Evolutionary conservation across 345 rosid species (phyloP).

Genomic region (Eucalyptus rudis): DNA sequence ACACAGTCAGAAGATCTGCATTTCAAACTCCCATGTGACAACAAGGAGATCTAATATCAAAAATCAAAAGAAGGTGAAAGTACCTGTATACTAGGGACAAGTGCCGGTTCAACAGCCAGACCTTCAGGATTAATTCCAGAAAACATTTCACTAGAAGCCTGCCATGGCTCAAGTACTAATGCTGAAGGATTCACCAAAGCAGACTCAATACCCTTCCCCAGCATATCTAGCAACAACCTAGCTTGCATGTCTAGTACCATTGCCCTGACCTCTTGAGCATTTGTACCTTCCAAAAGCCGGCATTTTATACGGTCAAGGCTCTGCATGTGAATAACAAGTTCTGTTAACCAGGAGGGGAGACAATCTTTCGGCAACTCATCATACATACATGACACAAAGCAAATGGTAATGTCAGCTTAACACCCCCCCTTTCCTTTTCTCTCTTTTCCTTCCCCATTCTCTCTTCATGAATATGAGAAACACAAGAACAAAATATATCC

Average conservation of each 20-base stretch:
- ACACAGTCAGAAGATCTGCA: neutral
- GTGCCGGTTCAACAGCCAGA: constrained; percentile 94
- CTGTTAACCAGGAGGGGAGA: neutral
- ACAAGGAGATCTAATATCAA: neutral
- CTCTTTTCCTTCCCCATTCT: neutral
- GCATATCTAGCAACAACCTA: constrained; percentile 89
- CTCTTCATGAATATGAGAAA: neutral
- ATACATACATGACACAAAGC: neutral
- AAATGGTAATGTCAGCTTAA: neutral
- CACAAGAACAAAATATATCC: neutral
- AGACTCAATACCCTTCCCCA: constrained; percentile 97
- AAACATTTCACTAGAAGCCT: constrained; percentile 58
- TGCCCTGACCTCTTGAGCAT: constrained; percentile 99
- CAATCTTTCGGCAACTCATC: neutral
- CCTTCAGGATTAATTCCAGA: constrained; percentile 74
- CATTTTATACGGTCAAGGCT: constrained; percentile 96
- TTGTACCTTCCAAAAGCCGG: constrained; percentile 92
- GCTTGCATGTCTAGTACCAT: constrained; percentile 99
- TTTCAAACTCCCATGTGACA: neutral
- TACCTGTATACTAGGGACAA: constrained; percentile 81
- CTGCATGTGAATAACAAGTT: constrained; percentile 32
- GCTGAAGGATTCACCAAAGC: constrained; percentile 94
- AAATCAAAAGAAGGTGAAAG: neutral
- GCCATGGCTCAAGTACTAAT: constrained; percentile 85
- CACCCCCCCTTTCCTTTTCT: neutral